phyloP scores from a whole-genome alignment of 345 rosid species.

The Bruguiera sexangula region DNA sequence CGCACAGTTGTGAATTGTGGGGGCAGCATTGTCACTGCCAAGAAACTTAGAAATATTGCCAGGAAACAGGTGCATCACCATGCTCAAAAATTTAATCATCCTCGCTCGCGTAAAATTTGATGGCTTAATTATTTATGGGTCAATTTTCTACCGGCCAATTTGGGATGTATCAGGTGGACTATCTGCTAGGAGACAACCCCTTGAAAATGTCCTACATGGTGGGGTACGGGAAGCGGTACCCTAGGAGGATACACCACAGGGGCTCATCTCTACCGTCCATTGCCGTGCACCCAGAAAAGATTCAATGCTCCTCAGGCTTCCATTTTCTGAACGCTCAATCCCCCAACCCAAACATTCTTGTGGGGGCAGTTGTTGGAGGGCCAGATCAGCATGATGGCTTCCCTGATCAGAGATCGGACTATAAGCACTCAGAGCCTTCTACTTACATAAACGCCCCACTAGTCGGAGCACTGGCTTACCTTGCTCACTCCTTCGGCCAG shows the following conservation, averaged over 20 bases:
- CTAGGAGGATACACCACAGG: conserved; percentile 30
- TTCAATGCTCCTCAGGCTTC: conserved; percentile 24
- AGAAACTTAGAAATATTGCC: conserved; percentile 42
- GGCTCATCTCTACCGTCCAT: conserved; percentile 27
- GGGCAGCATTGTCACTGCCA: conserved; percentile 42
- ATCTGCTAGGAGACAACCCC: conserved; percentile 32
- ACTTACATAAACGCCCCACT: conserved; percentile 28
- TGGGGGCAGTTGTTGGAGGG: conserved; percentile 29
- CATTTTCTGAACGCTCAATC: conserved; percentile 19
- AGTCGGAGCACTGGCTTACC: conserved; percentile 23
- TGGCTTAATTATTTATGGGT: no score
- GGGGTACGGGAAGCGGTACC: conserved; percentile 27
- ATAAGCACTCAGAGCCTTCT: conserved; percentile 29
- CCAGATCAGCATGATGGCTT: conserved; percentile 25
- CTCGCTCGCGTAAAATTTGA: no score
- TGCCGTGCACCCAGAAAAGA: conserved; percentile 21
- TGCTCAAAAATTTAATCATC: no score
- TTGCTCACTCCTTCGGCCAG: conserved; percentile 84
- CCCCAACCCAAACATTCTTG: conserved; percentile 27
- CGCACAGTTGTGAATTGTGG: conserved; percentile 48
- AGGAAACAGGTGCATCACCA: conserved; percentile 33
- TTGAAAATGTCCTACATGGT: conserved; percentile 32
- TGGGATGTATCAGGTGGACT: conserved; percentile 19
- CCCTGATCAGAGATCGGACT: conserved; percentile 29
- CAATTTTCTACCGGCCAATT: not conserved